These are phyloP conservation scores for Microbotryum lychnidis-dioicae DNA, from an alignment of 1,284 basidiomycete species.

Conservation along the genomic window DNA sequence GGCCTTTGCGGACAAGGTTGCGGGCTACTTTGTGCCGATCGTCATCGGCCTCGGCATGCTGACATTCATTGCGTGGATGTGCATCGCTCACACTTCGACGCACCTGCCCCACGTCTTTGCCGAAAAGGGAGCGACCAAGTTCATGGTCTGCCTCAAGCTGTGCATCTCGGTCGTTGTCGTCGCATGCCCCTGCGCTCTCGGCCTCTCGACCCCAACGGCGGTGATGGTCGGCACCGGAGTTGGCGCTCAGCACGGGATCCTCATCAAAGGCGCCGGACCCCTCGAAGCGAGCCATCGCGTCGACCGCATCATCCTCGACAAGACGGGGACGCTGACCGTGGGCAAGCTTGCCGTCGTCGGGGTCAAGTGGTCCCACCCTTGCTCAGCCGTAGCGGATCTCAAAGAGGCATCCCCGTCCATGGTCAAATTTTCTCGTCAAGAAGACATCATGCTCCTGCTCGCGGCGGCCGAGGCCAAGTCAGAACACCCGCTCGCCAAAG, in stretches of 20 bases:
- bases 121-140: slow-evolving; percentile 68
- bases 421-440: slow-evolving; percentile 18
- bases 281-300: slow-evolving; percentile 83
- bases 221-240: slow-evolving; percentile 99
- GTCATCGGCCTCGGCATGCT: slow-evolving; percentile 73
- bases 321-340: slow-evolving; percentile 93
- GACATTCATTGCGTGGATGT: slow-evolving; percentile 81
- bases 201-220: slow-evolving; percentile 91
- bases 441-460: slow-evolving; percentile 51
- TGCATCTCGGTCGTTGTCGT: slow-evolving; percentile 98
- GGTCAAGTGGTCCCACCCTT: slow-evolving; percentile 56
- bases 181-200: slow-evolving; percentile 95
- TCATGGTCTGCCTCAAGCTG: slow-evolving; percentile 90
- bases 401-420: background rate
- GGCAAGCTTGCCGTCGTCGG: slow-evolving; percentile 70
- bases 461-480: slow-evolving; percentile 80
- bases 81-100: slow-evolving; percentile 56
- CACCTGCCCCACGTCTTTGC: slow-evolving; percentile 76
- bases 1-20: slow-evolving; percentile 87
- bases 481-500: slow-evolving; percentile 92
- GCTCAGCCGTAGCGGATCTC: slow-evolving; percentile 3
- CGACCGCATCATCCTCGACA: slow-evolving; percentile 80
- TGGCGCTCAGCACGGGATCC: slow-evolving; percentile 90
- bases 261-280: slow-evolving; percentile 94
- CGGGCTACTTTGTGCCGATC: slow-evolving; percentile 88